A percentile compares a stretch with the other conserved stretches of the same genome.
phyloP scores from a whole-genome alignment of 257 asterid genomes.

The Jasminum sambac region DNA sequence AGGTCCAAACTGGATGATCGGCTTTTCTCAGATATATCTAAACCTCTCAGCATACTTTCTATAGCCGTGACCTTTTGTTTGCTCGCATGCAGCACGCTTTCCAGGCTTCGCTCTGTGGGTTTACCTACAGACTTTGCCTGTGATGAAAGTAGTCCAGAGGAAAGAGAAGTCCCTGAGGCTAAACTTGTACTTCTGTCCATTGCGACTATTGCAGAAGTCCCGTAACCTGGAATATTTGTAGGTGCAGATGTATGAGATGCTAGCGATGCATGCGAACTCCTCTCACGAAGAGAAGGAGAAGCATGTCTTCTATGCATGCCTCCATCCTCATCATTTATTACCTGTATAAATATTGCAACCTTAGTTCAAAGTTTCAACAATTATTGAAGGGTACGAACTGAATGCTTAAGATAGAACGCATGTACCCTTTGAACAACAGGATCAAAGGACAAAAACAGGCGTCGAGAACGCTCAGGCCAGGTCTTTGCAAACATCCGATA shows the following conservation, averaged over 20 bases:
- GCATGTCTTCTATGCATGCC: constrained; percentile 94
- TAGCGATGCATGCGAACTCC: constrained; percentile 60
- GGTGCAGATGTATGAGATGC: constrained; percentile 67
- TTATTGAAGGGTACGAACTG: constrained; percentile 6
- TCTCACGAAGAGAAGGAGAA: constrained; percentile 95
- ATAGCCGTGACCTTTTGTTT: constrained; percentile 97
- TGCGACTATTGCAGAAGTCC: constrained; percentile 96
- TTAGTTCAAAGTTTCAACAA: constrained; percentile 28
- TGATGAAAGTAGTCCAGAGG: constrained; percentile 73
- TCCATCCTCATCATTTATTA: constrained; percentile 94
- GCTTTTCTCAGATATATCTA: constrained; percentile 70
- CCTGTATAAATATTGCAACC: constrained; percentile 41
- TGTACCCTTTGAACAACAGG: constrained; percentile 95
- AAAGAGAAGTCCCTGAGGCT: constrained; percentile 60
- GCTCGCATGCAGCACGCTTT: constrained; percentile 94
- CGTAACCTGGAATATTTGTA: constrained; percentile 80
- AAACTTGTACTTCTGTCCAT: constrained; percentile 87
- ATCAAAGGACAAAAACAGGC: constrained; percentile 81
- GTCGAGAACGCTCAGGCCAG: constrained; percentile 98
- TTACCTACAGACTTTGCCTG: constrained; percentile 68
- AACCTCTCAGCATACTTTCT: constrained; percentile 95
- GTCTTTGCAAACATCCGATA: constrained; percentile 96
- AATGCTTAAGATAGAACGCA: constrained; percentile 19
- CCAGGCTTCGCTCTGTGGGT: constrained; percentile 88
- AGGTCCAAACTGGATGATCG: constrained; percentile 98